These are phyloP conservation scores for Kodamaea fungicola DNA, from an alignment of 1,139 yeast genomes.

Conservation along the genomic window DNA sequence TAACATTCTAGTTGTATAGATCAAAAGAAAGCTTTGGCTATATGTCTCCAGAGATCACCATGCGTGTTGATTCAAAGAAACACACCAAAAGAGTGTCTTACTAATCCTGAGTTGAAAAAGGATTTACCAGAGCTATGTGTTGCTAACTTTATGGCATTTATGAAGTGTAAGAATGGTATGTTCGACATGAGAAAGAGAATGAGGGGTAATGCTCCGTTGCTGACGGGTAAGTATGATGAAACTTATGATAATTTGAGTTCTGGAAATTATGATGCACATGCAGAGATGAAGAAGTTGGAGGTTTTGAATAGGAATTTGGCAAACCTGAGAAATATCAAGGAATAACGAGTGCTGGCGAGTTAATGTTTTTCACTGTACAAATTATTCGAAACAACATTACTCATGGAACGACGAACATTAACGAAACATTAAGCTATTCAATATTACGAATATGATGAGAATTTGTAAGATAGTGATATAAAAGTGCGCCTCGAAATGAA, in stretches of 20 bases:
- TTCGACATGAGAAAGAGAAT: conserved; percentile 90
- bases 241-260: conserved; percentile 72
- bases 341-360: not conserved
- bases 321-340: conserved; percentile 22
- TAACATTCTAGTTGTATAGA: conserved; percentile 71
- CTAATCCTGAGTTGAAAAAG: conserved; percentile 69
- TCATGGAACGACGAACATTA: not conserved
- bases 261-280: conserved; percentile 79
- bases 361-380: no score
- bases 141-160: conserved; percentile 77
- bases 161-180: conserved; percentile 83
- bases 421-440: no score
- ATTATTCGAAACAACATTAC: not conserved
- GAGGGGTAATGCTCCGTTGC: conserved; percentile 89
- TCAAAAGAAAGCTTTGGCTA: conserved; percentile 88
- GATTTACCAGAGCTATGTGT: conserved; percentile 86
- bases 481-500: no score
- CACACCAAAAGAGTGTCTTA: conserved; percentile 85
- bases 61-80: conserved; percentile 89
- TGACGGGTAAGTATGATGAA: conserved; percentile 90
- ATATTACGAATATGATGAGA: no score
- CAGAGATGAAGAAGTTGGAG: conserved; percentile 70
- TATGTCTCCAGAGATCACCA: conserved; percentile 92
- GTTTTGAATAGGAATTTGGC: conserved; percentile 49
- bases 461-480: no score